Conservation (phyloP, 2,329 filamentous ascomycete species). For the Talaromyces marneffei region DNA sequence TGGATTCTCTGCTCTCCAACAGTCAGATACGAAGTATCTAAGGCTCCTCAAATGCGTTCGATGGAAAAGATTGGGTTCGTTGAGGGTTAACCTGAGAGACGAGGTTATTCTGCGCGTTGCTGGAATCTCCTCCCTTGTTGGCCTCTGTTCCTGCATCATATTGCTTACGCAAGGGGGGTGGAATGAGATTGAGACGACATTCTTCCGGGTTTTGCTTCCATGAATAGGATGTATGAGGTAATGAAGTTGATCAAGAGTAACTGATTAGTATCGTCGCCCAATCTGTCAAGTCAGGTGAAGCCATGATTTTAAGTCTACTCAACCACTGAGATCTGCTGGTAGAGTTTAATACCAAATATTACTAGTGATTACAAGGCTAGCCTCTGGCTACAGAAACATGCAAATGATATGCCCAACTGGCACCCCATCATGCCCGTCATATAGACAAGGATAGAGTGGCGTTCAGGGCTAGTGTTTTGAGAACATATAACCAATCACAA, state of each 20-base stretch:
- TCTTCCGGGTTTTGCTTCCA: not conserved
- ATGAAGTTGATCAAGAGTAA: not conserved
- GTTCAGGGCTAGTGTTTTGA: not conserved
- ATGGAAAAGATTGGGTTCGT: not conserved
- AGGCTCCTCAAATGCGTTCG: not conserved
- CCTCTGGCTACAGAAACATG: not conserved
- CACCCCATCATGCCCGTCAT: not conserved
- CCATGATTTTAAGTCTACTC: not conserved
- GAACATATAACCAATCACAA: not conserved
- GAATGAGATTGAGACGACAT: not conserved
- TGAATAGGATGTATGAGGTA: not conserved
- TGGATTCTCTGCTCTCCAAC: not conserved
- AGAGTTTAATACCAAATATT: not conserved
- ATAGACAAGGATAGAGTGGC: not conserved
- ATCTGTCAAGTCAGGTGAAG: not conserved
- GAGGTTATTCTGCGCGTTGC: not conserved
- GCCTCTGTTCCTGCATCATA: not conserved
- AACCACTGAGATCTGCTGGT: not conserved
- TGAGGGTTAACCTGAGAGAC: not conserved
- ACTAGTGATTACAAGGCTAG: not conserved
- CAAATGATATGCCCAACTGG: not conserved
- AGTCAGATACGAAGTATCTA: not conserved
- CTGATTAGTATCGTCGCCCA: not conserved
- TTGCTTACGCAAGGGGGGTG: not conserved
- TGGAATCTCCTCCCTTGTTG: not conserved